Conservation (phyloP, 2,329 filamentous ascomycete genomes). For the Aureobasidium subglaciale region DNA sequence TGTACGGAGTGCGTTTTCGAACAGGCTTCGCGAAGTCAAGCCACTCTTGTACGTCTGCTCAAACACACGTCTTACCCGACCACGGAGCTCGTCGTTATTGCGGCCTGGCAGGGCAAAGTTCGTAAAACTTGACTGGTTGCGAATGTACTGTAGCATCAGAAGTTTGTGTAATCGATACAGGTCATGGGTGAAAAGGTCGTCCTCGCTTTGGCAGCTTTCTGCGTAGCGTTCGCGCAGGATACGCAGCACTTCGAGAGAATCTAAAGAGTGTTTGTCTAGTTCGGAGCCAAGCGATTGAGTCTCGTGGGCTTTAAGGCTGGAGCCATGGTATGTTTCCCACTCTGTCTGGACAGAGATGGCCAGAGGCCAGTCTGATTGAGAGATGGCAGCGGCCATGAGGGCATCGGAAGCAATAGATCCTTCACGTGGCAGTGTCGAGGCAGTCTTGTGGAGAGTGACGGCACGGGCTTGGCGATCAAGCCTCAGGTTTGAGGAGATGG, state of each 20-base stretch:
- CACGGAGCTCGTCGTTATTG: too few species aligned
- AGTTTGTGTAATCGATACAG: too few species aligned
- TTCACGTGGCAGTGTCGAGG: constrained; percentile 18
- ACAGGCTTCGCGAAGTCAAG: not conserved
- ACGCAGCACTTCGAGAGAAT: too few species aligned
- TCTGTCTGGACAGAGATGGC: constrained; percentile 24
- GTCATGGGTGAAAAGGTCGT: too few species aligned
- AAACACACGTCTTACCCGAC: not conserved
- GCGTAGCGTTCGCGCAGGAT: too few species aligned
- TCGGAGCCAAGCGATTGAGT: too few species aligned
- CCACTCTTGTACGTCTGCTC: not conserved
- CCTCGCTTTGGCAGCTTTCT: too few species aligned
- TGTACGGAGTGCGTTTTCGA: not conserved
- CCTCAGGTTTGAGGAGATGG: constrained; percentile 39
- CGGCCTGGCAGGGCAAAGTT: too few species aligned
- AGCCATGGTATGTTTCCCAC: constrained; percentile 1
- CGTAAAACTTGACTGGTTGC: too few species aligned
- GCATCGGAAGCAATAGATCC: constrained; percentile 15
- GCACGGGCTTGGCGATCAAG: constrained; percentile 33
- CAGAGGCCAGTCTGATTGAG: constrained; percentile 29
- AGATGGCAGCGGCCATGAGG: constrained; percentile 4
- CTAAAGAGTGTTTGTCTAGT: too few species aligned
- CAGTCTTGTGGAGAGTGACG: constrained; percentile 36
- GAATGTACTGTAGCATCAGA: too few species aligned
- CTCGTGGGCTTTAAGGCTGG: too few species aligned